Evolutionary conservation across 352 stramenopile species (phyloP).

Genomic region (Paralagenidium karlingii): DNA sequence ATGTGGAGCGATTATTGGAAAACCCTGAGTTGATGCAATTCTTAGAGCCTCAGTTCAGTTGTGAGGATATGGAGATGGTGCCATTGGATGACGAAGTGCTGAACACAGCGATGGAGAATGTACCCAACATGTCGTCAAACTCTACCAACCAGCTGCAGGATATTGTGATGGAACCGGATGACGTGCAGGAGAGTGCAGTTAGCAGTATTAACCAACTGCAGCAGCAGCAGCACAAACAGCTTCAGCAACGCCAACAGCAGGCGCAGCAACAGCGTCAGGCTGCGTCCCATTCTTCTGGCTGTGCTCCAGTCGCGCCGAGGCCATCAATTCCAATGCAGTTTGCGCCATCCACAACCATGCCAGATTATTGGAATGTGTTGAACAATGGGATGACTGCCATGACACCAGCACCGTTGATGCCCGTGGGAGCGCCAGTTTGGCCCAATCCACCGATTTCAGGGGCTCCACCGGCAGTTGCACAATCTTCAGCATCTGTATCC

Average conservation of each 20-base stretch:
- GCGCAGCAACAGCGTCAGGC: background rate
- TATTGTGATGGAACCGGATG: constrained; percentile 4
- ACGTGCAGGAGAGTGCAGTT: constrained; percentile 21
- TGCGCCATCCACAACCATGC: constrained; percentile 50
- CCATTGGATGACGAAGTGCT: constrained; percentile 30
- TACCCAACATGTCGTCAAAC: too few species aligned
- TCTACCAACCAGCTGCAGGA: background rate
- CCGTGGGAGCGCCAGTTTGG: background rate
- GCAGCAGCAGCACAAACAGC: constrained; percentile 4
- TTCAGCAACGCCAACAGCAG: background rate
- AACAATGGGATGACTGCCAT: constrained; percentile 36
- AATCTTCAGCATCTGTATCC: constrained; percentile 12
- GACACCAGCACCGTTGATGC: constrained; percentile 8
- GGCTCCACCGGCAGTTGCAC: constrained; percentile 1
- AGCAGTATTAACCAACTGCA: constrained; percentile 12
- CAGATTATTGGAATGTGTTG: constrained; percentile 80
- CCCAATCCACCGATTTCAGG: background rate
- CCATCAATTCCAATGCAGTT: constrained; percentile 24
- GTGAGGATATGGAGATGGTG: constrained; percentile 52
- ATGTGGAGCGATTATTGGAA: constrained; percentile 12
- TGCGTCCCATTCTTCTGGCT: background rate
- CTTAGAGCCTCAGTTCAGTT: constrained; percentile 26
- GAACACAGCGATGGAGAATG: too few species aligned
- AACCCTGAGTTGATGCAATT: constrained; percentile 36
- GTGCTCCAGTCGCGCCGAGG: background rate